Base-by-base conservation (phyloP, 2,329 filamentous ascomycete species). In the Cercospora berteroae region DNA sequence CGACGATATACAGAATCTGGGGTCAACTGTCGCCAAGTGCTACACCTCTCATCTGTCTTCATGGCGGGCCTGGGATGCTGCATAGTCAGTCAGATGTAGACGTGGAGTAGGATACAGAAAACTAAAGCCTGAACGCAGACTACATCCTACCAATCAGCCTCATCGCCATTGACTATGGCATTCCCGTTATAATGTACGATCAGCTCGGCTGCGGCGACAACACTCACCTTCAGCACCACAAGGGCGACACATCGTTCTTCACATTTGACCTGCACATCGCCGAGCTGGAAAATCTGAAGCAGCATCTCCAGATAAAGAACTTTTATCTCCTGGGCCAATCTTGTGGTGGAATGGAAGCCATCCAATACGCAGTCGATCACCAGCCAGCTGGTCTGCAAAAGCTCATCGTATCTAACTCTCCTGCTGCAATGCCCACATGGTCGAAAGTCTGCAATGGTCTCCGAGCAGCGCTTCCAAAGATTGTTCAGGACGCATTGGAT, bases 331-430 rank as follows among this genome's bases (percentile, higher is more conserved):
- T 82, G 0, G 84, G 85, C 1, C 83, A 86, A 39, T 82, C 79
- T 20, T 87, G 84, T 84, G 84, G 85, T 16, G 85, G 82, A 0
- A 85, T 86, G 82, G 74, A 86, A 0, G 83, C 75, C 1, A 78
- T 78, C 0, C 71, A 79, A 31, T 83, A 80, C 75, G 83, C 83
- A 0, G 77, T 78, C 4, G 67, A 69, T 9, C 71, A 72, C 9
- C 76, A 77, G 33, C 79, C 78, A 4, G 60, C 64, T 25, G 80
- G 80, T 0, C 70, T 84, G 36, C 73, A 76, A 7, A 80, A 79
- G 64, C 70, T 84, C 1, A 73, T 84, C 27, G 44, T 69, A 5
- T 64, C 67, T 2, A 56, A 69, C n/a, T 73, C 71, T 9, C 77
- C 77, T 1, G 68, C 75, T 5, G 67, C 70, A 56, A 76, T 79